These are phyloP conservation scores for Dactylonectria macrodidyma DNA, from an alignment of 2,329 filamentous ascomycete species.

Conservation along the genomic window DNA sequence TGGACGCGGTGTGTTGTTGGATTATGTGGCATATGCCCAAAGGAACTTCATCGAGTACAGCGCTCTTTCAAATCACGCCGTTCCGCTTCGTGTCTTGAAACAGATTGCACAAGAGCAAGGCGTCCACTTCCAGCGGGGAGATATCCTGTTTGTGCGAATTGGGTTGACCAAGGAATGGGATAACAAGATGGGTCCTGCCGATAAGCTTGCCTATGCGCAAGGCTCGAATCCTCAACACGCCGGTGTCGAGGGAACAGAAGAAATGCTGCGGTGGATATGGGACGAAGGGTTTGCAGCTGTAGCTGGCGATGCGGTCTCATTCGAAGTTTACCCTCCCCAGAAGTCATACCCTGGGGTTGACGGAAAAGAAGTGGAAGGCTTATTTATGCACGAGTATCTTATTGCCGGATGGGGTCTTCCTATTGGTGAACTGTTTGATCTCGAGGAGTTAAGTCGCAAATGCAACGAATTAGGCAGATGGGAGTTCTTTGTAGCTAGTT, in stretches of 20 bases:
- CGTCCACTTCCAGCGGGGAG: constrained; percentile 16
- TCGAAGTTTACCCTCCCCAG: constrained; percentile 63
- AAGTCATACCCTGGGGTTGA: constrained; percentile 47
- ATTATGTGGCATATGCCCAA: constrained; percentile 26
- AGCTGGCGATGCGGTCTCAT: constrained; percentile 66
- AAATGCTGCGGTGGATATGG: constrained; percentile 70
- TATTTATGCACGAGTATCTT: constrained; percentile 61
- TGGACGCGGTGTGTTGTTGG: constrained; percentile 26
- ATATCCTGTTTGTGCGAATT: constrained; percentile 31
- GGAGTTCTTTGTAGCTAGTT: constrained; percentile 63
- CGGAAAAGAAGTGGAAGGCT: constrained; percentile 32
- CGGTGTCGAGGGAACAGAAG: constrained; percentile 63
- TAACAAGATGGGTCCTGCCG: constrained; percentile 49
- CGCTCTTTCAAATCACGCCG: constrained; percentile 22
- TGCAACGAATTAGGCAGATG: constrained; percentile 66
- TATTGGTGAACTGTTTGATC: constrained; percentile 53
- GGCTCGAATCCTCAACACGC: constrained; percentile 52
- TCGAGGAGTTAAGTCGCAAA: constrained; percentile 55
- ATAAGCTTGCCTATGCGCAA: constrained; percentile 64
- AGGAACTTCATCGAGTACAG: constrained; percentile 18
- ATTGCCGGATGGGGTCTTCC: constrained; percentile 63
- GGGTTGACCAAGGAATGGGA: constrained; percentile 52
- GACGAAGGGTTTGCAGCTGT: constrained; percentile 68
- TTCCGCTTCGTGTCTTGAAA: constrained; percentile 17
- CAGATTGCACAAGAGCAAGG: constrained; percentile 20